These are phyloP conservation scores for Suhomyces pyralidae DNA, from an alignment of 805 yeast genomes.

Conservation along the genomic window DNA sequence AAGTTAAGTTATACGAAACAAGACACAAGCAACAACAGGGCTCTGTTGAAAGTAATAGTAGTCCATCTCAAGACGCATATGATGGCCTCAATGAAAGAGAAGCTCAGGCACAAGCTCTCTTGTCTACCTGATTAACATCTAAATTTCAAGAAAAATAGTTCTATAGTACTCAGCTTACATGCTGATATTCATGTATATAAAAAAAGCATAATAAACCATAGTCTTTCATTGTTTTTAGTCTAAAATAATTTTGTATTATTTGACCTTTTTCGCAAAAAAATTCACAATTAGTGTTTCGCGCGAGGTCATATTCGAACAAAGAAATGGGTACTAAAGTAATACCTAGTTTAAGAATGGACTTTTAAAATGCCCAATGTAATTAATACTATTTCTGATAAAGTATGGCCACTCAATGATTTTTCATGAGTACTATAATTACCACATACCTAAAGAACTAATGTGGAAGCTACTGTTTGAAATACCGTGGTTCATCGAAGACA, in stretches of 20 bases:
- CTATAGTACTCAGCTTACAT: background rate
- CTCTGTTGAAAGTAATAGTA: background rate
- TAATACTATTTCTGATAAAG: background rate
- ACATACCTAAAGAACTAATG: background rate
- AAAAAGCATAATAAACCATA: background rate
- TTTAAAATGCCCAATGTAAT: background rate
- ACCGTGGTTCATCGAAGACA: conserved; percentile 92
- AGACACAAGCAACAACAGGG: conserved; percentile 7
- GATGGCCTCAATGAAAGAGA: conserved; percentile 2
- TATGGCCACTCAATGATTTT: background rate
- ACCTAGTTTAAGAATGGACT: background rate
- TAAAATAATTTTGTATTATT: background rate
- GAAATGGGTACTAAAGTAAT: no score
- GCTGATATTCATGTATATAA: background rate
- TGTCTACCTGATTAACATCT: conserved; percentile 1
- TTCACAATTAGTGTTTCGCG: background rate
- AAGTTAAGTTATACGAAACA: conserved; percentile 12
- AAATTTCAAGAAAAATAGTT: background rate
- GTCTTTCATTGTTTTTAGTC: no score
- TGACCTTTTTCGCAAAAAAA: background rate
- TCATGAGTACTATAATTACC: background rate
- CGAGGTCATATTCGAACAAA: background rate
- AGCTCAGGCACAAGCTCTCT: conserved; percentile 6
- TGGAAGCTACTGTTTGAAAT: conserved; percentile 44
- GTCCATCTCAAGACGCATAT: background rate